These are phyloP conservation scores for Epithele typhae DNA, from an alignment of 768 basidiomycete species.

Conservation along the genomic window DNA sequence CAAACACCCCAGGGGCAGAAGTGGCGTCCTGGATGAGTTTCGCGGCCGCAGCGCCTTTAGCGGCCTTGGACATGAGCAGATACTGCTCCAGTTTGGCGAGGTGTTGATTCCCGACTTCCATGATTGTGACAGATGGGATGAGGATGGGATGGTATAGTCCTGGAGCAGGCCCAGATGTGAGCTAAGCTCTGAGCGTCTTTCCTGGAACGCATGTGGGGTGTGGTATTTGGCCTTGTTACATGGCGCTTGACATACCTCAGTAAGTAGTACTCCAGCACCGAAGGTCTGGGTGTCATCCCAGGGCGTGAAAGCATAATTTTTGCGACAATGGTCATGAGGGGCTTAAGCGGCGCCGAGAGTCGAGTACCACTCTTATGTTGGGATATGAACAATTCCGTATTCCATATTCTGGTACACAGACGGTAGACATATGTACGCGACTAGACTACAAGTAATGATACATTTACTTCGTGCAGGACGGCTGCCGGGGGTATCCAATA, in stretches of 20 bases:
- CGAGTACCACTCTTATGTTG: background rate
- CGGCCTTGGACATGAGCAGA: conserved; percentile 85
- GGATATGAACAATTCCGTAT: too few relatives aligned
- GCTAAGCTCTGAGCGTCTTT: too few relatives aligned
- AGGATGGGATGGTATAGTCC: too few relatives aligned
- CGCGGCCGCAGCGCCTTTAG: conserved; percentile 89
- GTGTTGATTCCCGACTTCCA: conserved; percentile 64
- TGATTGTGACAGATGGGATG: conserved; percentile 19
- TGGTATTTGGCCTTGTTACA: background rate
- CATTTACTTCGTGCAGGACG: conserved; percentile 4
- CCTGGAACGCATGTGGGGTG: too few relatives aligned
- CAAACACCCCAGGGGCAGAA: conserved; percentile 85
- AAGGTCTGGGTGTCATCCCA: too few relatives aligned
- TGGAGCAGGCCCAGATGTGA: too few relatives aligned
- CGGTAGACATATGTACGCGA: conserved; percentile 12
- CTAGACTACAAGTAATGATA: conserved; percentile 20
- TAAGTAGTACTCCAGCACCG: too few relatives aligned
- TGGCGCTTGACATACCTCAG: too few relatives aligned
- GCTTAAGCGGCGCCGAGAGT: too few relatives aligned
- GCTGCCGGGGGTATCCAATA: conserved; percentile 12
- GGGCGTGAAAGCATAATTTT: too few relatives aligned
- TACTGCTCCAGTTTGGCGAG: conserved; percentile 81
- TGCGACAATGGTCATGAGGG: too few relatives aligned
- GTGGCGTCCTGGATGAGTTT: conserved; percentile 86
- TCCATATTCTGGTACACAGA: too few relatives aligned